Evolutionary conservation across 2,329 filamentous ascomycete genomes (phyloP).

Genomic region (Karstenula rhodostoma): DNA sequence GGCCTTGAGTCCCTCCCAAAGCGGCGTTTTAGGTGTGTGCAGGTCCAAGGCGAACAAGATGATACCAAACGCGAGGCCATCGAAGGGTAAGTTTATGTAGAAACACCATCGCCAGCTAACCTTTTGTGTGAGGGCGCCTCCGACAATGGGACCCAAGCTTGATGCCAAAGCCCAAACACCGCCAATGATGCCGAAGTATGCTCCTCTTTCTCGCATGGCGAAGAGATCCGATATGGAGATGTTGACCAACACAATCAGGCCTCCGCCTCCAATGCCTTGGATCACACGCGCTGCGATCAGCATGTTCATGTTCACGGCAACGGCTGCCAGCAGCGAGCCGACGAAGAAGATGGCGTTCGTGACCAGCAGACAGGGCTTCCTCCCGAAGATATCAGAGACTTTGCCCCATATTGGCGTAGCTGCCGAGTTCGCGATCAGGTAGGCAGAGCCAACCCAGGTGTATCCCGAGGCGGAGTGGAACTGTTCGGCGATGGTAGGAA

Average conservation of each 20-base stretch:
- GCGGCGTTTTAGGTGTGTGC: constrained; percentile 70
- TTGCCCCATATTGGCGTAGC: constrained; percentile 69
- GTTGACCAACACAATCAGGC: constrained; percentile 69
- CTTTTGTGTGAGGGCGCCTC: constrained; percentile 70
- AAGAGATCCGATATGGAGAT: constrained; percentile 72
- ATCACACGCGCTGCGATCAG: constrained; percentile 68
- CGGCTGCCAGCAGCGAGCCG: constrained; percentile 67
- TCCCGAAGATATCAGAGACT: constrained; percentile 72
- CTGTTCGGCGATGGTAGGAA: constrained; percentile 66
- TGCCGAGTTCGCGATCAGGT: constrained; percentile 58
- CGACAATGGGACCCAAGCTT: constrained; percentile 71
- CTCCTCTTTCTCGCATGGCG: constrained; percentile 64
- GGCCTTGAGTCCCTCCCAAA: constrained; percentile 68
- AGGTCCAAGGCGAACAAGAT: constrained; percentile 69
- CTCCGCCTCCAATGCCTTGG: constrained; percentile 71
- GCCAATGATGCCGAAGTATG: constrained; percentile 71
- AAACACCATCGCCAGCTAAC: constrained; percentile 69
- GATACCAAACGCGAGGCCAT: constrained; percentile 66
- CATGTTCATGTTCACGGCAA: constrained; percentile 67
- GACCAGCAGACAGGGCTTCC: constrained; percentile 68
- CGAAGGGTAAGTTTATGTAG: constrained; percentile 71
- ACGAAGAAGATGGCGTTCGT: constrained; percentile 70
- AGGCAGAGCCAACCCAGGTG: constrained; percentile 63
- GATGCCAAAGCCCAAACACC: constrained; percentile 73
- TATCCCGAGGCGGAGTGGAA: constrained; percentile 61